Evolutionary conservation across 352 stramenopile genomes (phyloP), one percentile per base, ranked within the genome.

Genomic region (Phytophthora fragariae): DNA sequence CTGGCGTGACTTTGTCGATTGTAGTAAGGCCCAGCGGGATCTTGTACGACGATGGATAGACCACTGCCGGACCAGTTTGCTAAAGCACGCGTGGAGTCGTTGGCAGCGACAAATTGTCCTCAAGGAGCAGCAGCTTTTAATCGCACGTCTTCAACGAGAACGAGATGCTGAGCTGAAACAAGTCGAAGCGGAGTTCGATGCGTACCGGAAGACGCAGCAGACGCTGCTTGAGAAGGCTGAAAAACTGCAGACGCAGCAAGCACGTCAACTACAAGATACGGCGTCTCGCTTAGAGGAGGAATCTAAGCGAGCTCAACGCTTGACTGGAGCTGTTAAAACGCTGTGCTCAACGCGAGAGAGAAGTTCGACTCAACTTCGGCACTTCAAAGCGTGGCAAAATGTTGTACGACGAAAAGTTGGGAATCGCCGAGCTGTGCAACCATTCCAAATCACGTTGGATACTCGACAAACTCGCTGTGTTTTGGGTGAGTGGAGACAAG

Each of bases 71-170:
- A 68, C 39, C 35, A 53, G 50, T 12, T 61, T 65, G 7, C 17
- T 84, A 62, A 70, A 72, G 35, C 41, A 39, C 3, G 65, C 68
- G 0, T 83, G 72, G 72, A 70, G n/a, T 24, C 64, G 59, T 35
- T 85, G 72, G 80, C 75, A 83, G 50, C 73, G 62, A 4, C 75
- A 82, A 35, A 71, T 77, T 15, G 58, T 76, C 4, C 19, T 82
- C 17, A 76, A 70, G 39, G 57, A 73, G 19, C 75, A 81, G 5
- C 62, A 81, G 27, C 11, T 70, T 27, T 44, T 76, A 35, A 66
- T 79, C n/a, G 29, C 63, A 19, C 59, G 49, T 21, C 21, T 76
- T 17, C 57, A 68, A 11, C 21, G 49, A 57, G 39, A 79, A 33
- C 37, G 62, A 37, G 47, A 65, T 7, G 21, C 31, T 12, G 57